These are phyloP conservation scores for Macrolepiota dolichaula DNA, from an alignment of 768 basidiomycete genomes.

Conservation along the genomic window DNA sequence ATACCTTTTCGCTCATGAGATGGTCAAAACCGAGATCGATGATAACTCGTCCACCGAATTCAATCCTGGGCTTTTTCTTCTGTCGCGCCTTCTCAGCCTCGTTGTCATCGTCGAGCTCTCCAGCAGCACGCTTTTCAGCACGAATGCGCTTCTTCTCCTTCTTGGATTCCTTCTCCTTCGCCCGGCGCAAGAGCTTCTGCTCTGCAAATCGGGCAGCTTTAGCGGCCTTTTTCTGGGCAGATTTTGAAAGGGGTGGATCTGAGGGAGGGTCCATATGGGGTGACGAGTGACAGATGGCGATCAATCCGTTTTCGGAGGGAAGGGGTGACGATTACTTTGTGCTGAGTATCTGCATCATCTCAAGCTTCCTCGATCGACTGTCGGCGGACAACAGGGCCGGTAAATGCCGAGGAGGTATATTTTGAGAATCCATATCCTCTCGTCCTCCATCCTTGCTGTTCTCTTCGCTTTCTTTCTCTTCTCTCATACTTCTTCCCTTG, in stretches of 20 bases:
- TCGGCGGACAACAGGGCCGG: constrained; percentile 23
- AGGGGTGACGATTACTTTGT: not conserved
- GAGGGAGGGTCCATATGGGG: constrained; percentile 10
- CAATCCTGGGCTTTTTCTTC: constrained; percentile 37
- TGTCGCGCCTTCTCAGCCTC: constrained; percentile 32
- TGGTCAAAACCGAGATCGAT: constrained; percentile 93
- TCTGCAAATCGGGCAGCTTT: constrained; percentile 65
- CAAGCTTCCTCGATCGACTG: constrained; percentile 2
- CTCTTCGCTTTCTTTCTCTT: constrained; percentile 21
- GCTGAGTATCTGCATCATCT: not conserved
- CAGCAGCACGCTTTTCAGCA: constrained; percentile 59
- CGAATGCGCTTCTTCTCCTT: constrained; percentile 67
- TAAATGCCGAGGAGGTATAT: constrained; percentile 47
- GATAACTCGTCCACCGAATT: constrained; percentile 65
- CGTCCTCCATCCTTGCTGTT: constrained; percentile 21
- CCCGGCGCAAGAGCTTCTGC: constrained; percentile 69
- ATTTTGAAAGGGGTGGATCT: constrained; percentile 60
- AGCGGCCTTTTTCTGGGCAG: constrained; percentile 72
- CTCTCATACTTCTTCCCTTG: constrained; percentile 13
- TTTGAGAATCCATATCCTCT: constrained; percentile 25
- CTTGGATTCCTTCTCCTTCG: constrained; percentile 71
- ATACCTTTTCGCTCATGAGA: constrained; percentile 88
- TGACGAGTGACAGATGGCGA: constrained; percentile 9
- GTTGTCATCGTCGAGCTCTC: constrained; percentile 53
- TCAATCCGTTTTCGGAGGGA: constrained; percentile 5